A percentile compares a stretch with the other conserved stretches of the same genome.
phyloP scores from a whole-genome alignment of 1,284 basidiomycete genomes.

The Apiotrichum akiyoshidainum region DNA sequence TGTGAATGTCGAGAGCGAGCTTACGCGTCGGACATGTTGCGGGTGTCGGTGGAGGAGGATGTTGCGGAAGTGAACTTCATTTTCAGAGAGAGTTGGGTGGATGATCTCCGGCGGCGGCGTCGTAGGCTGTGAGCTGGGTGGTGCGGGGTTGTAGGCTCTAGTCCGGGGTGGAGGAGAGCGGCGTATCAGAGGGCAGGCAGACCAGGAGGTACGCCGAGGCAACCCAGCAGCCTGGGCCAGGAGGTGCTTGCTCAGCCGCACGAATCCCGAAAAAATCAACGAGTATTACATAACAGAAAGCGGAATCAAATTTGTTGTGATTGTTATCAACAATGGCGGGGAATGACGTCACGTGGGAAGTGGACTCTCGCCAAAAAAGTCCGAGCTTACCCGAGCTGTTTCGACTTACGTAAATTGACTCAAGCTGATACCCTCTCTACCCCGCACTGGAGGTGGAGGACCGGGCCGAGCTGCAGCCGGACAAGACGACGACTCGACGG shows the following conservation, averaged over 20 bases:
- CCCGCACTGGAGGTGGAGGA: too few relatives aligned
- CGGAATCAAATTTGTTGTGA: not conserved
- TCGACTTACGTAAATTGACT: too few relatives aligned
- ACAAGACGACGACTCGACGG: too few relatives aligned
- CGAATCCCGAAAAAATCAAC: too few relatives aligned
- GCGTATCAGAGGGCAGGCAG: not conserved
- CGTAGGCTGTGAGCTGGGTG: not conserved
- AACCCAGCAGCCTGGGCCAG: too few relatives aligned
- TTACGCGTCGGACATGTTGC: conserved; percentile 17
- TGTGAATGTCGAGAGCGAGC: not conserved
- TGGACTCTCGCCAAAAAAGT: not conserved
- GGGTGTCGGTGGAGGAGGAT: not conserved
- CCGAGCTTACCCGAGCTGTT: not conserved
- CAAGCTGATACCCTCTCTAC: too few relatives aligned
- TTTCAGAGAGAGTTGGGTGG: not conserved
- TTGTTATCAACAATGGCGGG: not conserved
- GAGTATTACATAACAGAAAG: not conserved
- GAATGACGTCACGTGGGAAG: not conserved
- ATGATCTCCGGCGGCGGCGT: not conserved
- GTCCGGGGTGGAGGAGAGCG: not conserved
- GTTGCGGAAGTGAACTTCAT: conserved; percentile 3
- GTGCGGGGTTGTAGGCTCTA: not conserved
- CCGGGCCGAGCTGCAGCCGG: too few relatives aligned
- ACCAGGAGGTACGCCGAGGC: not conserved
- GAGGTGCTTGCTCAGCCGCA: too few relatives aligned